Base-by-base conservation (phyloP, 495 filamentous ascomycete species). In the Penicillium daleae region DNA sequence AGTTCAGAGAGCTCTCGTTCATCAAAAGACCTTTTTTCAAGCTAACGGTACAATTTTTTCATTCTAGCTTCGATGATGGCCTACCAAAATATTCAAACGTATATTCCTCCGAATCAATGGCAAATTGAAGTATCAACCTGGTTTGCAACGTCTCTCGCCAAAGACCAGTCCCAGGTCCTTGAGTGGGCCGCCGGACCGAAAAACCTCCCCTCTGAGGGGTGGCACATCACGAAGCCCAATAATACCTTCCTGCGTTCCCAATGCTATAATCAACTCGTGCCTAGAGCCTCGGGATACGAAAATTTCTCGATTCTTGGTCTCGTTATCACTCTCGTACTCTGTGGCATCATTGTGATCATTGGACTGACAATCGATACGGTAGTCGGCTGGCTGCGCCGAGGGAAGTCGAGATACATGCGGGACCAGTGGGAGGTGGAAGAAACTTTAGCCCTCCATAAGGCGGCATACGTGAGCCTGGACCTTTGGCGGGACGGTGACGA, bases 91-190 rank as follows among this genome's bases (percentile, higher is more conserved):
- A 3, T 48, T 3, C 42, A 48, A 26, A 10, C 42, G 26, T 48
- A 24, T 12, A 48, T 24, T 48, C 42, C 42, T 24, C 21, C 42
- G 22, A 48, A 48, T 9, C 42, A 48, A 48, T 48, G 42, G 21
- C 42, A 48, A 48, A 48, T 48, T 21, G 42, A 48, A 48, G 42
- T 48, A 26, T 24, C 42, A 6, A 48, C 21, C 42, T 48, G 42
- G 42, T 48, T 48, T 6, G 42, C 42, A 22, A 48, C 21, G 21
- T 48, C 19, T 9, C 42, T 48, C 8, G 42, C 42, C 42, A 48
- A 48, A 48, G 42, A 48, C 6, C 42, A 48, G 26, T 48, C 42
- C 21, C 13, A 2, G 9, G 22, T 24, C 42, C 19, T 48, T 12
- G 21, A 48, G 42, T 48, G 21, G 42, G 42, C 42, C 13, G 8